Evolutionary conservation across 2,329 filamentous ascomycete species (phyloP), one percentile per base, ranked within the genome.

Genomic region (Cordyceps pruinosa): DNA sequence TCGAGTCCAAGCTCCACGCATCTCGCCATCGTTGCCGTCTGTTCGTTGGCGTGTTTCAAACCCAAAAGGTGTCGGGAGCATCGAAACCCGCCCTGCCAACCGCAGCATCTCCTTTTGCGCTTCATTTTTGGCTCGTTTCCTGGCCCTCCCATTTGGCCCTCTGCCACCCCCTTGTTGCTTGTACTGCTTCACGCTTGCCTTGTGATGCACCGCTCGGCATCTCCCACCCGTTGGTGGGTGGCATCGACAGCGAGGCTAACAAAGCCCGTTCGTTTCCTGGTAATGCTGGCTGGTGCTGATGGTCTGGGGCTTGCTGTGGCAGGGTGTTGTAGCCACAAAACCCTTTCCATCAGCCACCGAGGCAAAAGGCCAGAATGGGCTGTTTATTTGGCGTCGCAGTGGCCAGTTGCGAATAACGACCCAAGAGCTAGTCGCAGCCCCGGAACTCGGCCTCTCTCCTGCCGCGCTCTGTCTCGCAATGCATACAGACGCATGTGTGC

Each of bases 161-260:
- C 37, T 52, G 35, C 37, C 49, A 52, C 49, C 42, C 32, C 41
- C 41, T 48, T 56, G 44, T 34, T 48, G 52, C 41, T 54, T 42
- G 51, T 54, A 21, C 51, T 46, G 51, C 51, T 37, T 54, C 51
- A 54, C 30, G 23, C 41, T 19, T 26, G 30, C 39, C 13, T 12
- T 46, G 30, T 54, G 51, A 39, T 46, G 44, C 34, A 41, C 52
- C 25, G 39, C 44, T 56, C 52, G 52, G 52, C 52, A 56, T 48
- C 52, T 56, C 21, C 21, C 42, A 56, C 44, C 52, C 52, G 52
- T 56, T 48, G 52, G 51, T 46, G 51, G 51, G 51, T 54, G 51
- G 9, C 41, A 54, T 46, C 25, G 13, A 12, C 23, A 42, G 42
- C 35, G 23, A 39, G 17, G 30, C 30, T 8, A 46, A 39, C 2